Evolutionary conservation across 73 alveolate species (phyloP).

Genomic region (Paraurostyla sp.): DNA sequence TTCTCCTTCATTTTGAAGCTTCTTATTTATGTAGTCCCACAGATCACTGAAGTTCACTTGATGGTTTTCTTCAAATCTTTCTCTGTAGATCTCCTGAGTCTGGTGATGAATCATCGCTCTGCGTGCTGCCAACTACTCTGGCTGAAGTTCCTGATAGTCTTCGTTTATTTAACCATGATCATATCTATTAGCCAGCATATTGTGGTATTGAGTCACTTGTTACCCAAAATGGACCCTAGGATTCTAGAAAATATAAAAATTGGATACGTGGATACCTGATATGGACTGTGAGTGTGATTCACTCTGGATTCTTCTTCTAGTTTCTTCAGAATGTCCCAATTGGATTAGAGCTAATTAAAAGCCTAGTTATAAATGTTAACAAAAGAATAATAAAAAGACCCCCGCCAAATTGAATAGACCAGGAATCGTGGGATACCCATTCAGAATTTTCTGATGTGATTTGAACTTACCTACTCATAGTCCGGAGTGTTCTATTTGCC

Average conservation of each 20-base stretch:
- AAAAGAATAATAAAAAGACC: background rate
- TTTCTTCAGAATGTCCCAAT: background rate
- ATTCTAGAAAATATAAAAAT: background rate
- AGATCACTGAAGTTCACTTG: conserved; percentile 54
- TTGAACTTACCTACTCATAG: conserved; percentile 45
- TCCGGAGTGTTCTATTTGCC: conserved; percentile 20
- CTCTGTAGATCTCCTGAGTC: conserved; percentile 59
- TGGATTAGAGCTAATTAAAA: background rate
- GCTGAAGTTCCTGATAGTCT: background rate
- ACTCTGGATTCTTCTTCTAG: background rate
- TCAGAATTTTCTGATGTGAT: background rate
- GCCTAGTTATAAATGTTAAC: background rate
- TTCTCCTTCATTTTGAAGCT: conserved; percentile 63
- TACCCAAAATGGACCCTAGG: background rate
- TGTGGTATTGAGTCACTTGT: background rate
- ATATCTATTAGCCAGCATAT: background rate
- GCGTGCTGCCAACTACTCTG: background rate
- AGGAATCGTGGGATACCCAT: background rate
- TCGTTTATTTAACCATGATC: background rate
- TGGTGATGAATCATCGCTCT: conserved; percentile 51
- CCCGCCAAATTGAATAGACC: conserved; percentile 9
- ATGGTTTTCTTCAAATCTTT: conserved; percentile 62
- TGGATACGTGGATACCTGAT: background rate
- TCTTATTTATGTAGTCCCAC: conserved; percentile 54
- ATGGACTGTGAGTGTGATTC: background rate